A percentile compares a stretch with the other conserved stretches of the same genome.
Evolutionary conservation across 139 green algal genomes (phyloP).

Genomic region (Picochlorum sp.): DNA sequence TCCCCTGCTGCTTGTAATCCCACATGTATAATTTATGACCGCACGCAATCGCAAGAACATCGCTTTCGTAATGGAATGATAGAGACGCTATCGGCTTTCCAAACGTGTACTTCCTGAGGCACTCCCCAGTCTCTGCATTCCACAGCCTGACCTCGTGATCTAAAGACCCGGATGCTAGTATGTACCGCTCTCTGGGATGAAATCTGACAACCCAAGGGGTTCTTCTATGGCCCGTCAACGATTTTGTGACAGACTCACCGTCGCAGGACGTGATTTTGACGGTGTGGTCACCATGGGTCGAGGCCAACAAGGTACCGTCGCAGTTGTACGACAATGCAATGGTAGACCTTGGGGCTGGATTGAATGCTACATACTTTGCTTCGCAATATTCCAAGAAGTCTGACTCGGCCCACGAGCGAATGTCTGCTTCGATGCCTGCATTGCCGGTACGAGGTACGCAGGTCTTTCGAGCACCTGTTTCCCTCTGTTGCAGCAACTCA

Average conservation of each 20-base stretch:
- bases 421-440: not conserved
- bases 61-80: slow-evolving; percentile 59
- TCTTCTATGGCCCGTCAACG: slow-evolving; percentile 63
- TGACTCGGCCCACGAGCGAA: slow-evolving; percentile 19
- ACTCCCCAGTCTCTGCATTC: slow-evolving; percentile 56
- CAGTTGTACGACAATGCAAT: slow-evolving; percentile 75
- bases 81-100: slow-evolving; percentile 78
- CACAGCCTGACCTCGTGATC: slow-evolving; percentile 79
- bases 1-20: slow-evolving; percentile 40
- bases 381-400: slow-evolving; percentile 14
- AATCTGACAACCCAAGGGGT: slow-evolving; percentile 91
- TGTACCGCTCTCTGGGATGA: slow-evolving; percentile 48
- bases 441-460: not conserved
- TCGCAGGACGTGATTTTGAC: slow-evolving; percentile 71
- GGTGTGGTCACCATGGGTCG: slow-evolving; percentile 87
- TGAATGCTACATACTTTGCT: slow-evolving; percentile 41
- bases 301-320: slow-evolving; percentile 71
- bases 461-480: slow-evolving; percentile 3
- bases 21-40: slow-evolving; percentile 67
- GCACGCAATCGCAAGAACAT: slow-evolving; percentile 68
- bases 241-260: slow-evolving; percentile 43
- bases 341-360: slow-evolving; percentile 73
- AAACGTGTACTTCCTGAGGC: slow-evolving; percentile 59
- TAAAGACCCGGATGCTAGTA: slow-evolving; percentile 76
- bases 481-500: slow-evolving; percentile 8